Evolutionary conservation across 2,329 filamentous ascomycete species (phyloP).

Genomic region (Colletotrichum incanum): DNA sequence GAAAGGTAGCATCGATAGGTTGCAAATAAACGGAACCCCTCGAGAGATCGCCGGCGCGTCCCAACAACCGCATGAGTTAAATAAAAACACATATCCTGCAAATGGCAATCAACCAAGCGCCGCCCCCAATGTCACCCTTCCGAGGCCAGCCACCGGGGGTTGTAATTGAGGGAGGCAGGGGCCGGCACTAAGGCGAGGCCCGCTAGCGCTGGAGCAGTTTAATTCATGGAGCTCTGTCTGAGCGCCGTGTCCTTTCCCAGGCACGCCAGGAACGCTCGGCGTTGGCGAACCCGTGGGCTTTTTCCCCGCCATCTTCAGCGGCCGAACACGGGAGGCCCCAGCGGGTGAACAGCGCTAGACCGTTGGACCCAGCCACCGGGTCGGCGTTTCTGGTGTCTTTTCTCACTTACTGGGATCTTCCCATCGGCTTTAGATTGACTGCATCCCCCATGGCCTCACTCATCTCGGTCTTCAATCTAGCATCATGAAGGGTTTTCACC

Average conservation of each 20-base stretch:
- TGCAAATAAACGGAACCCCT: slow-evolving; percentile 21
- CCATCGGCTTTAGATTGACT: not conserved
- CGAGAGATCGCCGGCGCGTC: slow-evolving; percentile 13
- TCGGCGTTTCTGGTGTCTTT: slow-evolving; percentile 16
- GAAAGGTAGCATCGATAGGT: slow-evolving; percentile 19
- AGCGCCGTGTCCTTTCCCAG: slow-evolving; percentile 27
- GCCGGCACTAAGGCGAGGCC: slow-evolving; percentile 30
- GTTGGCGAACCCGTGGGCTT: slow-evolving; percentile 2
- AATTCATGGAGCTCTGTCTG: slow-evolving; percentile 3
- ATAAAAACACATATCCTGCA: slow-evolving; percentile 22
- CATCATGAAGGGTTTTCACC: not conserved
- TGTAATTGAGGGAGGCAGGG: slow-evolving; percentile 21
- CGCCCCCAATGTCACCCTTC: slow-evolving; percentile 11
- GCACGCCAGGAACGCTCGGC: slow-evolving; percentile 24
- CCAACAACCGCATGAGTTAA: slow-evolving; percentile 20
- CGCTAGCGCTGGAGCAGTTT: not conserved
- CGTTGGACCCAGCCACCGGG: slow-evolving; percentile 27
- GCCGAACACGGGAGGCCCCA: slow-evolving; percentile 31
- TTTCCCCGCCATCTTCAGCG: slow-evolving; percentile 36
- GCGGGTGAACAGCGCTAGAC: slow-evolving; percentile 14
- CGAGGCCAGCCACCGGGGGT: slow-evolving; percentile 34
- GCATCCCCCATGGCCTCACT: slow-evolving; percentile 5
- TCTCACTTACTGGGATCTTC: slow-evolving; percentile 15
- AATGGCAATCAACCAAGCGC: not conserved
- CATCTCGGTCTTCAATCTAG: not conserved